Percentiles rank a stretch among this genome's conserved stretches.
These are phyloP conservation scores for Diaporthe ampelina DNA, from an alignment of 2,329 filamentous ascomycete genomes.

Conservation along the genomic window DNA sequence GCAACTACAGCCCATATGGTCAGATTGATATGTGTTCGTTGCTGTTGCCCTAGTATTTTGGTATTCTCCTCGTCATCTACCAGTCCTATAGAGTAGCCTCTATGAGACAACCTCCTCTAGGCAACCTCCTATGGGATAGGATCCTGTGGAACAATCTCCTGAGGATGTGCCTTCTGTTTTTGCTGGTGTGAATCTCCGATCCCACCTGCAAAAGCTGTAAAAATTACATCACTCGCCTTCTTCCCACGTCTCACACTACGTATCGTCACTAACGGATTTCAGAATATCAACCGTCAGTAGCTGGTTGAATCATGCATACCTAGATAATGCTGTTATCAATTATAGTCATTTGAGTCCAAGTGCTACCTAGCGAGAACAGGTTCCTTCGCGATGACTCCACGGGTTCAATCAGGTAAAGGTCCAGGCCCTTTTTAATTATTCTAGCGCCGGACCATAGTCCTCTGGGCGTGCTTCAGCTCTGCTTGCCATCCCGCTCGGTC, in stretches of 20 bases:
- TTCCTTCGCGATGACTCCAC: not conserved
- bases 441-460: not conserved
- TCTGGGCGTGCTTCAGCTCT: not conserved
- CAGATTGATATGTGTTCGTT: no score
- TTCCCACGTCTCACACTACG: not conserved
- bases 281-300: not conserved
- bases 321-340: no score
- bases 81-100: no score
- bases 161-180: no score
- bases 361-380: not conserved
- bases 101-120: no score
- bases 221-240: not conserved
- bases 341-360: not conserved
- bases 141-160: no score
- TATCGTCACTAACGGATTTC: not conserved
- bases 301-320: not conserved
- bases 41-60: no score
- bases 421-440: not conserved
- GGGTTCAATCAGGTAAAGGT: not conserved
- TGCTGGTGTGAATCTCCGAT: no score
- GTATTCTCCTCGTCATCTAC: no score
- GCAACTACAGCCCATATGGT: no score
- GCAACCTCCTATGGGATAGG: no score
- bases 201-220: not conserved
- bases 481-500: slow-evolving; percentile 14